Conservation (phyloP, 2,329 filamentous ascomycete species). For the Xylariales sp. region DNA sequence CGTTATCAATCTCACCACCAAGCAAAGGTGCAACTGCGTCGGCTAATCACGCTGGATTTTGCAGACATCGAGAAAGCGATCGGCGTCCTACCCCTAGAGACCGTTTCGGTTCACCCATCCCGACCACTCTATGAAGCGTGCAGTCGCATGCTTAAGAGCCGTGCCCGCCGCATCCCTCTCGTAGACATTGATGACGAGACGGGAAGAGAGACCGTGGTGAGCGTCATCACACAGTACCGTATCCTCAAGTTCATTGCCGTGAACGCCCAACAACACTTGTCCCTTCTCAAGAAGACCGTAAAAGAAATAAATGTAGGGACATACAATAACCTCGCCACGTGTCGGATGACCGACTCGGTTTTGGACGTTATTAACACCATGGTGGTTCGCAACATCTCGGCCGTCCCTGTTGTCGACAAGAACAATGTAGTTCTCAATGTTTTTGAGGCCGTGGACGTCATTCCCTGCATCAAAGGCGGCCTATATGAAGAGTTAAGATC, state of each 20-base stretch:
- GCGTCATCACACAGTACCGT: constrained; percentile 95
- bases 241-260: constrained; percentile 99
- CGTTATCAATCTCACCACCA: constrained; percentile 3
- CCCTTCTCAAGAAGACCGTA: constrained; percentile 82
- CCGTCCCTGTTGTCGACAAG: constrained; percentile 85
- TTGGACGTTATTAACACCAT: constrained; percentile 92
- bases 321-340: constrained; percentile 75
- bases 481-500: constrained; percentile 86
- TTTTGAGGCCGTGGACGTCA: constrained; percentile 96
- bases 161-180: constrained; percentile 87
- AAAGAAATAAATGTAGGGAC: constrained; percentile 81
- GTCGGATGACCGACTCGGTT: constrained; percentile 83
- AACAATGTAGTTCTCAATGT: constrained; percentile 81
- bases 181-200: constrained; percentile 95
- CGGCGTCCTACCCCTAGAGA: constrained; percentile 86
- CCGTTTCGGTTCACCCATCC: constrained; percentile 90
- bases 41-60: constrained; percentile 9
- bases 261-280: constrained; percentile 80
- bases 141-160: constrained; percentile 87
- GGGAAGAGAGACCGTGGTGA: constrained; percentile 85
- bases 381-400: constrained; percentile 90
- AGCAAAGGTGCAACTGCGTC: constrained; percentile 3
- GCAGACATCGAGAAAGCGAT: constrained; percentile 93
- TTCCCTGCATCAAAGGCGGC: constrained; percentile 89
- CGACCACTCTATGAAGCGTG: constrained; percentile 92